Conservation (phyloP, 345 rosid genomes). For the Arabis alpina region DNA sequence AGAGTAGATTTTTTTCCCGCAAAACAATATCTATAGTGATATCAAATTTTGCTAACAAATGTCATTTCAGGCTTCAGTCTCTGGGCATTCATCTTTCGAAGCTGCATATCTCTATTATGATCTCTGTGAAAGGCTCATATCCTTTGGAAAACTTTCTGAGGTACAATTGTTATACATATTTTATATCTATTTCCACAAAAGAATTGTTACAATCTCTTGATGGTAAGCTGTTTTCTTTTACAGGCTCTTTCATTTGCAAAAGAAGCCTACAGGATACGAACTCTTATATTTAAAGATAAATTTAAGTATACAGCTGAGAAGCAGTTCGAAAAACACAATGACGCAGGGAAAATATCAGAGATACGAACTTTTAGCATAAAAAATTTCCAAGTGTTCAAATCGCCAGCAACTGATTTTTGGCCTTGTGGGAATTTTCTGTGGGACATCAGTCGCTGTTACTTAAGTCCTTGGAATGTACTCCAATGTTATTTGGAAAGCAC, state of each 20-base stretch:
- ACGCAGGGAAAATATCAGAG: constrained; percentile 48
- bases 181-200: constrained; percentile 7
- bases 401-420: constrained; percentile 64
- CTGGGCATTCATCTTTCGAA: constrained; percentile 56
- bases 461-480: constrained; percentile 88
- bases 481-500: constrained; percentile 91
- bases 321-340: constrained; percentile 49
- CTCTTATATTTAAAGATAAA: constrained; percentile 71
- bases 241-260: constrained; percentile 88
- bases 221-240: constrained; percentile 16
- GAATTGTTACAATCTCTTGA: constrained; percentile 27
- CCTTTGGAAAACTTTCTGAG: constrained; percentile 69
- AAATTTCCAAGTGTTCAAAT: constrained; percentile 52
- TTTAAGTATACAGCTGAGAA: constrained; percentile 68
- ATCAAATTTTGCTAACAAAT: constrained; percentile 25
- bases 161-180: constrained; percentile 47
- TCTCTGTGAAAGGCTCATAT: constrained; percentile 69
- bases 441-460: constrained; percentile 58
- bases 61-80: constrained; percentile 55
- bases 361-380: constrained; percentile 47
- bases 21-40: constrained; percentile 1
- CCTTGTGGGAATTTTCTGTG: constrained; percentile 47
- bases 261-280: constrained; percentile 73
- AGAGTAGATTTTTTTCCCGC: background rate
- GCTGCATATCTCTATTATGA: constrained; percentile 85